Conservation (phyloP, 768 basidiomycete genomes). For the Mrakia gelida region DNA sequence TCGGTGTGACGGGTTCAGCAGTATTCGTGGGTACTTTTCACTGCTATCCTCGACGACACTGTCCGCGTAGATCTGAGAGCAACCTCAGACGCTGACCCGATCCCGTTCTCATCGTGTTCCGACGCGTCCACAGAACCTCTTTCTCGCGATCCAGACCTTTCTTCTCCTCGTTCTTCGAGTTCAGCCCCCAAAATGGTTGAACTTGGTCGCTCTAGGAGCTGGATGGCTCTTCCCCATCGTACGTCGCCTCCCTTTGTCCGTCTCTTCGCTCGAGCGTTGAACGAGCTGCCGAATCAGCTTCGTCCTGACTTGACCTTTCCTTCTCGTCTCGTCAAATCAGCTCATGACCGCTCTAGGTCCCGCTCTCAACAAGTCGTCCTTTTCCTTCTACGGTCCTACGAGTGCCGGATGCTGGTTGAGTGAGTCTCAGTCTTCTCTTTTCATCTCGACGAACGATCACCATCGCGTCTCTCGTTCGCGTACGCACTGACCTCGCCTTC, state of each 20-base stretch:
- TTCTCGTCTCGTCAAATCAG: not conserved
- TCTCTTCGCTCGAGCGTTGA: not conserved
- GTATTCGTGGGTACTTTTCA: not conserved
- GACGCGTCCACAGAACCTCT: not conserved
- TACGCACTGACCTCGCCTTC: not conserved
- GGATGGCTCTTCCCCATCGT: conserved; percentile 11
- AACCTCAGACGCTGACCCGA: no score
- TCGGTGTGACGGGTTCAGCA: not conserved
- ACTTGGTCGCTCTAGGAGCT: not conserved
- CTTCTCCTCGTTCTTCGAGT: conserved; percentile 5
- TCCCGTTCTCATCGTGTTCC: no score
- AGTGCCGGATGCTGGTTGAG: not conserved
- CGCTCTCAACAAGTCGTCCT: not conserved
- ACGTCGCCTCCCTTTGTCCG: no score
- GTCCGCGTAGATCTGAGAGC: no score
- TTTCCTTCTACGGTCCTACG: not conserved
- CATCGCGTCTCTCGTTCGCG: not conserved
- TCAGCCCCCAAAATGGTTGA: not conserved
- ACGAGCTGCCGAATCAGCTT: not conserved
- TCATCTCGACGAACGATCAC: not conserved
- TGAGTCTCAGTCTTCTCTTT: not conserved
- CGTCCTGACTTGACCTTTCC: not conserved
- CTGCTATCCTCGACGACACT: no score
- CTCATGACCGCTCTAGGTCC: conserved; percentile 6
- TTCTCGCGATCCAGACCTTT: conserved; percentile 1